These are phyloP conservation scores for Iris pallida DNA, from an alignment of 116 monocot species.

Conservation along the genomic window DNA sequence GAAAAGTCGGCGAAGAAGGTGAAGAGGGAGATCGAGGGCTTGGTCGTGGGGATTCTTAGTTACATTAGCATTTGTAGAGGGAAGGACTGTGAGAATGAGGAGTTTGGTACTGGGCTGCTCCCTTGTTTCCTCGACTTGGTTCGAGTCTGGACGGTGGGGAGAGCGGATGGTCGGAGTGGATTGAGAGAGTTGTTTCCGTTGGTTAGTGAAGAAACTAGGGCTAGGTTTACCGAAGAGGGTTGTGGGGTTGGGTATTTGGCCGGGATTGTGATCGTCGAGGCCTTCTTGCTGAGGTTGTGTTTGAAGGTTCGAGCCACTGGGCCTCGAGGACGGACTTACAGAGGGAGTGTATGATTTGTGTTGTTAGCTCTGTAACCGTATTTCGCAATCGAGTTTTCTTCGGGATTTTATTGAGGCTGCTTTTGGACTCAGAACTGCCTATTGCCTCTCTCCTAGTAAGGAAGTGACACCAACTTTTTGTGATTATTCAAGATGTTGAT, in stretches of 20 bases:
- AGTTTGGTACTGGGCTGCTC: slow-evolving; percentile 16
- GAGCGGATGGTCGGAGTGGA: slow-evolving; percentile 1
- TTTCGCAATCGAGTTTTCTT: slow-evolving; percentile 60
- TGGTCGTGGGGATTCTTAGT: slow-evolving; percentile 61
- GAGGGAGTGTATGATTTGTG: too few relatives aligned
- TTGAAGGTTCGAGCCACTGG: too few relatives aligned
- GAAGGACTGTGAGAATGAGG: slow-evolving; percentile 13
- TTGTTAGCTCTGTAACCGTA: slow-evolving; percentile 71
- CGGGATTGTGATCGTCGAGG: slow-evolving; percentile 65
- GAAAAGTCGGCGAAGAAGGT: slow-evolving; percentile 34
- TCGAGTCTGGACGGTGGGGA: slow-evolving; percentile 46
- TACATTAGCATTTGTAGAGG: slow-evolving; percentile 81
- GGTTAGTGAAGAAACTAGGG: slow-evolving; percentile 55
- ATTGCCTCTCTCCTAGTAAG: too few relatives aligned
- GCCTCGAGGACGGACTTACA: slow-evolving; percentile 67
- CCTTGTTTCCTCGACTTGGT: slow-evolving; percentile 67
- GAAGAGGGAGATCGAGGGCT: slow-evolving; percentile 45
- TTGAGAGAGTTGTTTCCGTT: slow-evolving; percentile 59
- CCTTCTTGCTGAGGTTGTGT: slow-evolving; percentile 60
- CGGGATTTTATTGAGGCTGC: too few relatives aligned
- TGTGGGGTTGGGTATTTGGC: slow-evolving; percentile 54
- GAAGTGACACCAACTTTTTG: too few relatives aligned
- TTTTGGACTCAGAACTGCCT: too few relatives aligned
- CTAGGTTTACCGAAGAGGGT: slow-evolving; percentile 15
- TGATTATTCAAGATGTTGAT: too few relatives aligned